Evolutionary conservation across 495 filamentous ascomycete species (phyloP).

Genomic region (Diplogelasinospora grovesii): DNA sequence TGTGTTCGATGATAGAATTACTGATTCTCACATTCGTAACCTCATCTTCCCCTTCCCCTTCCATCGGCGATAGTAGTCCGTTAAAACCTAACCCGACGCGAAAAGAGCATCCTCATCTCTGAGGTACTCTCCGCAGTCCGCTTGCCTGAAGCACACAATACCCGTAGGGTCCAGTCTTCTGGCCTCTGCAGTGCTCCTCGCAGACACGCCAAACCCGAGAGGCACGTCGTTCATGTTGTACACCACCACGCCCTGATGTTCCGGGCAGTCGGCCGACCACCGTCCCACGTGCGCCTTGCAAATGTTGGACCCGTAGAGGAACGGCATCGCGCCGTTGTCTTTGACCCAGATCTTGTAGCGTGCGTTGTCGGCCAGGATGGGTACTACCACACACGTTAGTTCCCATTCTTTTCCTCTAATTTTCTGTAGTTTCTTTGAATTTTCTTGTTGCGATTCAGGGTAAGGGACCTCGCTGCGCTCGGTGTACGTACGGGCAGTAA

Average conservation of each 20-base stretch:
- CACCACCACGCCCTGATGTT: conserved; percentile 71
- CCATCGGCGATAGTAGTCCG: no score
- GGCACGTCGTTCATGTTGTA: conserved; percentile 70
- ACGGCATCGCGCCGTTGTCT: conserved; percentile 91
- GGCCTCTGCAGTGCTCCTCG: conserved; percentile 74
- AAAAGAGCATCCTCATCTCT: conserved; percentile 64
- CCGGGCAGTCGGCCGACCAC: conserved; percentile 79
- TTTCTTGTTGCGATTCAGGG: no score
- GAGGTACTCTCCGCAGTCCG: conserved; percentile 87
- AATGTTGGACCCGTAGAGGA: conserved; percentile 65
- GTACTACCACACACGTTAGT: no score
- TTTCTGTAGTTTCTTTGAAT: no score
- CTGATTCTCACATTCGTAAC: no score
- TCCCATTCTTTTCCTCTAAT: no score
- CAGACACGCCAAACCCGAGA: conserved; percentile 66
- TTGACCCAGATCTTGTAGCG: conserved; percentile 95
- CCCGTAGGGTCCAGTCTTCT: conserved; percentile 81
- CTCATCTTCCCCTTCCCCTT: no score
- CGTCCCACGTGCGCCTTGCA: conserved; percentile 88
- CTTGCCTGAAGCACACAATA: conserved; percentile 76
- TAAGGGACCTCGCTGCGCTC: no score
- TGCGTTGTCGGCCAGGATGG: conserved; percentile 80
- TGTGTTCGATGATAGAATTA: no score
- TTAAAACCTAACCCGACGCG: conserved; percentile 28
- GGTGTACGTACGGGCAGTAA: conserved; percentile 68